Evolutionary conservation across 192 early-diverging fungal species (phyloP), one percentile per base, ranked within the genome.

Genomic region (Spizellomyces sp.): DNA sequence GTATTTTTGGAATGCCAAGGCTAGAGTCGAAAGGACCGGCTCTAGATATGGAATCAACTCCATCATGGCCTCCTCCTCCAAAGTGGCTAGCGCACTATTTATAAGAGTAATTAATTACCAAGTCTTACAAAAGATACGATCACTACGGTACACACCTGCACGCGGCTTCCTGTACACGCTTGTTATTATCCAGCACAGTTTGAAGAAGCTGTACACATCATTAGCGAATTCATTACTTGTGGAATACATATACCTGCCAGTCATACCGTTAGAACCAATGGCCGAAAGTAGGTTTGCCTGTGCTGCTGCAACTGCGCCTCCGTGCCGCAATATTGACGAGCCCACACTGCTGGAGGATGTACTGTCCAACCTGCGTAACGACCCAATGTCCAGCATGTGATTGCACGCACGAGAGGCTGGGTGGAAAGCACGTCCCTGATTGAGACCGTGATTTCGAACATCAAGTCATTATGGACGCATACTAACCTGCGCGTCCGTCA

Each of bases 381-480:
- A 58, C 95, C 92, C 57, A 98, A 82, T 43, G 98, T 95, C 98
- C 98, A 99, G 82, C 98, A 99, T 8, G 98, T 92, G 76, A 99
- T 99, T 21, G 95, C 93, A 57, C 96, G 90, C 27, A 36, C 27
- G 27, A 36, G 27, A 2, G 27, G 27, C 27, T 36, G 27, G 27
- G 3, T 36, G 27, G 27, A 36, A 36, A 36, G 27, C 27, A 36
- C 27, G 27, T 36, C 27, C 27, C 27, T 36, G 27, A 36, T 36
- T 36, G 3, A 36, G 27, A 36, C 27, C 27, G 3, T 36, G 27
- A 36, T 2, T 36, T 36, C 27, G 3, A 36, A 3, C 27, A 36
- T 36, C 27, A 36, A 36, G 27, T 36, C 27, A 36, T 36, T 36
- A 0, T 36, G 27, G 27, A 36, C 3, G 27, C 45, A 99, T 93